Evolutionary conservation across 805 yeast species (phyloP).

Genomic region (Pichia cabralensis): DNA sequence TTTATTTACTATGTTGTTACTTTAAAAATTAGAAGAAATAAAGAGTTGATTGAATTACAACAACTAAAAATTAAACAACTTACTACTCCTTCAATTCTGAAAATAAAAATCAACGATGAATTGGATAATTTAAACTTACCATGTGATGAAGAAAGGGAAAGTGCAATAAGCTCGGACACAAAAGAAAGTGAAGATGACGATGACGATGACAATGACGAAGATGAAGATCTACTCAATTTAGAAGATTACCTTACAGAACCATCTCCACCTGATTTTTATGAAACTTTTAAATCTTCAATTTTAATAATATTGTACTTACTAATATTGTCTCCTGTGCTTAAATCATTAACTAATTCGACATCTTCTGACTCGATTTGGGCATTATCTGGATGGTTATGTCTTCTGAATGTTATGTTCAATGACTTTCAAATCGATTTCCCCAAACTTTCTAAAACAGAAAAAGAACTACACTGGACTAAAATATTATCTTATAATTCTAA

Average conservation of each 20-base stretch:
- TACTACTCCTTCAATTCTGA: neutral
- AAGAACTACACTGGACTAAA: conserved; percentile 5
- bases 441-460: conserved; percentile 4
- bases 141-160: too few relatives aligned
- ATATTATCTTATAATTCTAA: conserved; percentile 1
- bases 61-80: conserved; percentile 21
- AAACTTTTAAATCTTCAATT: conserved; percentile 50
- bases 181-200: too few relatives aligned
- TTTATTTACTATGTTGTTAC: conserved; percentile 25
- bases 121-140: conserved; percentile 5
- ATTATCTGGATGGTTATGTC: conserved; percentile 65
- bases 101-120: too few relatives aligned
- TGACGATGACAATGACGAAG: neutral
- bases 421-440: conserved; percentile 52
- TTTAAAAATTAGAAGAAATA: conserved; percentile 20
- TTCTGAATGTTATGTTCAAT: conserved; percentile 56
- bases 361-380: conserved; percentile 96
- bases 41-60: conserved; percentile 23
- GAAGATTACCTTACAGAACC: conserved; percentile 20
- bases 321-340: conserved; percentile 80
- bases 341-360: conserved; percentile 79
- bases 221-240: conserved; percentile 7
- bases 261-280: conserved; percentile 20
- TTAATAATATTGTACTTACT: conserved; percentile 62
- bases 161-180: too few relatives aligned